Conservation (phyloP, 2,329 filamentous ascomycete genomes). For the Phaeosphaeriaceae sp. region DNA sequence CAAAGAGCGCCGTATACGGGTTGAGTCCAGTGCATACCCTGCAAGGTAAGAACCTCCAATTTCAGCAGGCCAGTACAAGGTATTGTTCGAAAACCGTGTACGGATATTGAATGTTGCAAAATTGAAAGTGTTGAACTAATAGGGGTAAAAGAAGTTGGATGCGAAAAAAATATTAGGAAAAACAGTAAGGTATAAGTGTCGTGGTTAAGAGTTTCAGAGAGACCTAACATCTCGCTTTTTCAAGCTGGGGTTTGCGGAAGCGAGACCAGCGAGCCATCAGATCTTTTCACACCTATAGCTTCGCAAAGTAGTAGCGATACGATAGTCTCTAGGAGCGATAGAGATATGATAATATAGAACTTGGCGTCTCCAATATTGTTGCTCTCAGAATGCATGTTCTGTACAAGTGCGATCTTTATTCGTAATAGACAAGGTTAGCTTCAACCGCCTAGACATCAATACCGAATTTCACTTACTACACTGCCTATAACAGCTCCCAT, state of each 20-base stretch:
- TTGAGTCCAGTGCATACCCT: background rate
- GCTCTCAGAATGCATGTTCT: background rate
- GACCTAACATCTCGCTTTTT: background rate
- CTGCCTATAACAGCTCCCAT: background rate
- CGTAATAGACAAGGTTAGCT: too few relatives aligned
- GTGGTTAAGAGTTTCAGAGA: background rate
- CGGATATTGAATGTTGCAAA: background rate
- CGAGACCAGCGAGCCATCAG: background rate
- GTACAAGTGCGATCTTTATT: background rate
- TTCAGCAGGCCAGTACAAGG: background rate
- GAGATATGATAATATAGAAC: background rate
- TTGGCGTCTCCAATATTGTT: background rate
- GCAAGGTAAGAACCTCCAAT: background rate
- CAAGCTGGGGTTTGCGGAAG: background rate
- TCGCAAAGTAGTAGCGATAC: background rate
- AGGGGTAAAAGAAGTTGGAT: background rate
- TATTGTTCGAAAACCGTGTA: background rate
- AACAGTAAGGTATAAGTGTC: background rate
- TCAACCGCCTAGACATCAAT: background rate
- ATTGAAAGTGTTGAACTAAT: slow-evolving; percentile 1
- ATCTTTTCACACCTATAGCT: background rate
- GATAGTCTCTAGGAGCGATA: background rate
- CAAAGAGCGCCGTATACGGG: background rate
- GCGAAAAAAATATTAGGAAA: background rate
- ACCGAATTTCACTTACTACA: background rate